Evolutionary conservation across 805 yeast species (phyloP).

Genomic region (Yarrowia osloensis): DNA sequence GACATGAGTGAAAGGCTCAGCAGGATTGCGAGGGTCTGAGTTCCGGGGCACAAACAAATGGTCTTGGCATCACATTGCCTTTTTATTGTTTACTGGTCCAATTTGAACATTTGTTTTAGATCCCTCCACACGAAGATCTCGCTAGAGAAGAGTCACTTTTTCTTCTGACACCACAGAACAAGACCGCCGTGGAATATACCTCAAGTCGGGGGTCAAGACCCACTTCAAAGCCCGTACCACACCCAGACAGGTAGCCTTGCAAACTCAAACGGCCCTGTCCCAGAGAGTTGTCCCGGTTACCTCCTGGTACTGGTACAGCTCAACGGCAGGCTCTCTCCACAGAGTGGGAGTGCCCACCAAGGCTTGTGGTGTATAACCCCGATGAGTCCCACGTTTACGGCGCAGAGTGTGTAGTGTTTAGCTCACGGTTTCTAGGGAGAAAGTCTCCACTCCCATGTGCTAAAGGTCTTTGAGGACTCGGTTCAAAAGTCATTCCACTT

Average conservation of each 20-base stretch:
- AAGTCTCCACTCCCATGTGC: conserved; percentile 16
- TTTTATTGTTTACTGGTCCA: background rate
- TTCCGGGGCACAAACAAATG: conserved; percentile 10
- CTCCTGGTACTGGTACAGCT: background rate
- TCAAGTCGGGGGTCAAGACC: background rate
- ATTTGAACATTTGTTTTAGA: background rate
- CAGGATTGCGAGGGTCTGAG: background rate
- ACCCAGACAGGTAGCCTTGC: background rate
- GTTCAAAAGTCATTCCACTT: conserved; percentile 15
- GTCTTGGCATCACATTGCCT: conserved; percentile 10
- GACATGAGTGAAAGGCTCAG: background rate
- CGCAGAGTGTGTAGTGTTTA: background rate
- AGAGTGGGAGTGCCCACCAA: background rate
- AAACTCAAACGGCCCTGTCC: background rate
- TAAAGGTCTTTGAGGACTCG: background rate
- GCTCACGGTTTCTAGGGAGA: background rate
- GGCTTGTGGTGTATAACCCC: conserved; percentile 6
- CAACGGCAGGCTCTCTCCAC: background rate
- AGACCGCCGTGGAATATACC: background rate
- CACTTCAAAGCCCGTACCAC: background rate
- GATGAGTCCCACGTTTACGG: background rate
- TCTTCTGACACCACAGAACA: background rate
- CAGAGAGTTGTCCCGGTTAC: conserved; percentile 13
- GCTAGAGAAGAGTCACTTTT: background rate
- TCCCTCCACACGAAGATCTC: background rate